Conservation (phyloP, 768 basidiomycete genomes). For the Gautieria morchelliformis region DNA sequence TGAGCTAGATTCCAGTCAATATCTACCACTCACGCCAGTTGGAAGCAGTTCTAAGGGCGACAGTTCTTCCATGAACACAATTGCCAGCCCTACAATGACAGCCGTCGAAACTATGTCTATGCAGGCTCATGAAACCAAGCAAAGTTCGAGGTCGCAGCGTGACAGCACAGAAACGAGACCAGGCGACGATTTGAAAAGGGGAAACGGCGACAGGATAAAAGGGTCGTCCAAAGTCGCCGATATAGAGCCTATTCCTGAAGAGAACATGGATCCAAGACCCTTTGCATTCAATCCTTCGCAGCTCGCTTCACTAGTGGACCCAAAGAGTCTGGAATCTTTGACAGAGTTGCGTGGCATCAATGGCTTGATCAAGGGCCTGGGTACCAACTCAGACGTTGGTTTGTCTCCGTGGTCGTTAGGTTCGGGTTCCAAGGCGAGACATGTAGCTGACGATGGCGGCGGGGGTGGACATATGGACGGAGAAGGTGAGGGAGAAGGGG, state of each 20-base stretch:
- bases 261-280: conserved; percentile 49
- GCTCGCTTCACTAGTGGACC: conserved; percentile 83
- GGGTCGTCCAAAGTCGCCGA: not conserved
- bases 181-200: not conserved
- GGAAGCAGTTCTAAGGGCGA: not conserved
- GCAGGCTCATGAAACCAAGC: not conserved
- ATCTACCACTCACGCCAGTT: conserved; percentile 9
- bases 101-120: not conserved
- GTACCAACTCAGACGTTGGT: conserved; percentile 41
- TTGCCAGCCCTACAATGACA: not conserved
- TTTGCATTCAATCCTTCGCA: conserved; percentile 65
- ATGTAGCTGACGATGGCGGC: conserved; percentile 1
- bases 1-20: conserved; percentile 34
- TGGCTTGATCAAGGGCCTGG: conserved; percentile 62
- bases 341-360: conserved; percentile 59
- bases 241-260: conserved; percentile 9
- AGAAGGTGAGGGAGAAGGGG: not conserved
- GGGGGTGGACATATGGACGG: not conserved
- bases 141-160: not conserved
- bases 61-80: conserved; percentile 2
- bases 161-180: not conserved
- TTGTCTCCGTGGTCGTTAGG: conserved; percentile 17
- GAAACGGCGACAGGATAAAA: not conserved
- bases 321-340: conserved; percentile 67
- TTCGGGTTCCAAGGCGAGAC: not conserved